Evolutionary conservation across 495 filamentous ascomycete species (phyloP), one percentile per base, ranked within the genome.

Genomic region (Trichoderma erinaceum): DNA sequence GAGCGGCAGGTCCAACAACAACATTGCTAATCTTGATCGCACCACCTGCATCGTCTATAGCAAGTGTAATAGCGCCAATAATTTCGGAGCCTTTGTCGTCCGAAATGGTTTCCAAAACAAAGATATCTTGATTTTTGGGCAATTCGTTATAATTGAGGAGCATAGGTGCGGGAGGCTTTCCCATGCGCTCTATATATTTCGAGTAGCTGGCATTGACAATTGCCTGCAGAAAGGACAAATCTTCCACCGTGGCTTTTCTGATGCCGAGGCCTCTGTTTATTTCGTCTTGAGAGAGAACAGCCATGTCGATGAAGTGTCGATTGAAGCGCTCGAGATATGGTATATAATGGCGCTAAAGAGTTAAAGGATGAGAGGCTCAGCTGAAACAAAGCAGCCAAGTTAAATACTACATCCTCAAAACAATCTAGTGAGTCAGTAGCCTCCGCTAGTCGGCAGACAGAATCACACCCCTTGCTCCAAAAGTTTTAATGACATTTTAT

Each of bases 161-260:
- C 78, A 78, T 79, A 1, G 78, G 77, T 0, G 72, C 78, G 27
- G 78, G 78, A 16, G 70, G 71, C 48, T 76, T 76, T 12, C 76
- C 78, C 15, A 79, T 78, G 1, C 77, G 77, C 10, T 72, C 65
- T 43, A 79, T 78, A 64, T 79, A 79, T 67, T 77, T 78, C 1
- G 75, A 71, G 66, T 76, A 79, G 21, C 77, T 75, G 41, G 72
- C 70, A 46, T 74, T 65, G 27, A 76, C 69, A 67, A 79, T 78
- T 11, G 68, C 21, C 68, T 73, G 69, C 5, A 79, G 76, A 23
- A 48, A 16, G 16, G 72, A 68, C 15, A 75, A 67, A 50, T 79
- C 68, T 11, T 74, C 69, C 1, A 41, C 1, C 18, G 69, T 75
- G 8, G 77, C 77, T 56, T 67, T 69, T 25, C 46, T 61, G 50